Evolutionary conservation across 116 monocot species (phyloP), one percentile per base, ranked within the genome.

Genomic region (Zostera marina): DNA sequence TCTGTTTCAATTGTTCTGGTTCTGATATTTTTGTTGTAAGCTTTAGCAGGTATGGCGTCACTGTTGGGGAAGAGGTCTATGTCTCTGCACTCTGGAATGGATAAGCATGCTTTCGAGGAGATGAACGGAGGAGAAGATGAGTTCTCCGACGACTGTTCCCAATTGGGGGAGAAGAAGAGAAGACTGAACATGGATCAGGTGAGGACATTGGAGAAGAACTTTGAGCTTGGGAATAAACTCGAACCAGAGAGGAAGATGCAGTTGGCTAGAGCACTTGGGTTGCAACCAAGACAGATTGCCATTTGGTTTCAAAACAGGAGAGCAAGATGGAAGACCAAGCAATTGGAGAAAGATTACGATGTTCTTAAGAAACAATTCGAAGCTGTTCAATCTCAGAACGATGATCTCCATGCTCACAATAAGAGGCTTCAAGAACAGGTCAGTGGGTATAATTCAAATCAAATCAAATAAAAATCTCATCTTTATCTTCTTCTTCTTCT

Each of bases 221-320:
- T 96, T 51, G 96, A 96, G 82, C 75, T 89, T 16, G 89, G 85
- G 62, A 96, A 89, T 72, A 89, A 89, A 70, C 72, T 92, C 19
- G 92, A 92, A 68, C 87, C 92, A 0, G 87, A 92, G 77, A 73
- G 92, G 63, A 96, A 96, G 71, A 78, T 78, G 73, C 89, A 96
- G 65, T 67, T 96, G 26, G 96, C 96, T n/a, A 57, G 78, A 39
- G 85, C 81, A 8, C 80, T 96, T 16, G 85, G 89, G 8, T 74
- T 96, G 44, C 82, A 85, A 64, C 96, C 96, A 1, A 70, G 96
- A 46, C 96, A 96, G 72, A 72, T 96, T 9, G 96, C 96, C n/a
- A 96, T 96, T 15, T 96, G 96, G 96, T 96, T 96, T 70, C 96
- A 96, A 68, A 96, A 96, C 74, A 71, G 89, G 59, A 66, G 96